Conservation (phyloP, 2,329 filamentous ascomycete species). For the Fusarium udum region DNA sequence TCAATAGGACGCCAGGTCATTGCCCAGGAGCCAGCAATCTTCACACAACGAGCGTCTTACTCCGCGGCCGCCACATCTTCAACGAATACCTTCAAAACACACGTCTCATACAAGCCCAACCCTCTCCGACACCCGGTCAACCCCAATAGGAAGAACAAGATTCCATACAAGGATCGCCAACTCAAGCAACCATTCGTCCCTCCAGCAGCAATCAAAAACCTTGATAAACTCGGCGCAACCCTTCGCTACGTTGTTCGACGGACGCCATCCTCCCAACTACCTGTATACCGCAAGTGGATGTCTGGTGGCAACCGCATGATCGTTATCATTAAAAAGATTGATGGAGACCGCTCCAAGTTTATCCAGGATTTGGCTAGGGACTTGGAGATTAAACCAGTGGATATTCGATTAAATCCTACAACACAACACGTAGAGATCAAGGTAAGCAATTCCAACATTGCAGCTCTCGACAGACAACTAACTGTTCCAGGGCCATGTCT, state of each 20-base stretch:
- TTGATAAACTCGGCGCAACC: slow-evolving; percentile 42
- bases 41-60: slow-evolving; percentile 23
- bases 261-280: slow-evolving; percentile 74
- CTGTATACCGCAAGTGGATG: slow-evolving; percentile 80
- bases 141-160: slow-evolving; percentile 41
- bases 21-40: slow-evolving; percentile 11
- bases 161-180: slow-evolving; percentile 38
- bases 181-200: slow-evolving; percentile 43
- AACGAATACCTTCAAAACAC: slow-evolving; percentile 37
- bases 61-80: slow-evolving; percentile 29
- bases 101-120: slow-evolving; percentile 36
- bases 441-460: slow-evolving; percentile 55
- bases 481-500: slow-evolving; percentile 47
- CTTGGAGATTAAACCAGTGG: slow-evolving; percentile 64
- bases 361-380: slow-evolving; percentile 68
- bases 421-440: slow-evolving; percentile 81
- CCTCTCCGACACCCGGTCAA: slow-evolving; percentile 34
- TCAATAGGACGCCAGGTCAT: slow-evolving; percentile 33
- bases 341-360: slow-evolving; percentile 74
- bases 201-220: slow-evolving; percentile 44
- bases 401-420: slow-evolving; percentile 64
- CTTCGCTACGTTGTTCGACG: slow-evolving; percentile 75
- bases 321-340: slow-evolving; percentile 81
- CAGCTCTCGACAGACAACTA: background rate
- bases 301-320: slow-evolving; percentile 78